Evolutionary conservation across 2,329 filamentous ascomycete species (phyloP).

Genomic region (Fusarium sp.): DNA sequence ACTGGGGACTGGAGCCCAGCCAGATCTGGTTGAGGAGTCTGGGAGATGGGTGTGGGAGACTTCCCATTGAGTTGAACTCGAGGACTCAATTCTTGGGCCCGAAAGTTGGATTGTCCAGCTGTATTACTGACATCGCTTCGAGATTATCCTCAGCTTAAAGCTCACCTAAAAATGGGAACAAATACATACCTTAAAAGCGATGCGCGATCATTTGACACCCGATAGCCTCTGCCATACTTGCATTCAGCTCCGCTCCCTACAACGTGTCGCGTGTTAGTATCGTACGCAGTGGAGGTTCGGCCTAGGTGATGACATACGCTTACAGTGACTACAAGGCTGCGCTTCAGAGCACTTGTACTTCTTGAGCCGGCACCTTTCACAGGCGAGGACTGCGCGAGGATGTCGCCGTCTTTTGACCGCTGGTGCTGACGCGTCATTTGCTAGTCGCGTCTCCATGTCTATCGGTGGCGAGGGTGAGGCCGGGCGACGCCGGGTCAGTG

Average conservation of each 20-base stretch:
- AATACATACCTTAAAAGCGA: constrained; percentile 3
- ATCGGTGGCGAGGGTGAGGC: background rate
- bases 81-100: background rate
- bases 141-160: background rate
- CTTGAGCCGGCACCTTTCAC: constrained; percentile 12
- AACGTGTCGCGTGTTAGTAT: background rate
- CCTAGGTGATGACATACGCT: background rate
- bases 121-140: background rate
- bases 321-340: constrained; percentile 12
- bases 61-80: background rate
- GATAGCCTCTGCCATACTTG: constrained; percentile 18
- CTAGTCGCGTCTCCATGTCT: constrained; percentile 1
- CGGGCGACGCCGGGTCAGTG: background rate
- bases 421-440: constrained; percentile 27
- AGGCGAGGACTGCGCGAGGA: constrained; percentile 11
- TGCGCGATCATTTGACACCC: background rate
- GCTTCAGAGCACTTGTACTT: constrained; percentile 21
- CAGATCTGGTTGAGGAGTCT: constrained; percentile 4
- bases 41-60: background rate
- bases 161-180: background rate
- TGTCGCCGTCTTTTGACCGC: background rate
- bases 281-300: background rate
- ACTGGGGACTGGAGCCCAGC: background rate
- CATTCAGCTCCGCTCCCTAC: constrained; percentile 11
- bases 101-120: background rate